Evolutionary conservation across 768 basidiomycete genomes (phyloP).

Genomic region (Agrocybe pediades): DNA sequence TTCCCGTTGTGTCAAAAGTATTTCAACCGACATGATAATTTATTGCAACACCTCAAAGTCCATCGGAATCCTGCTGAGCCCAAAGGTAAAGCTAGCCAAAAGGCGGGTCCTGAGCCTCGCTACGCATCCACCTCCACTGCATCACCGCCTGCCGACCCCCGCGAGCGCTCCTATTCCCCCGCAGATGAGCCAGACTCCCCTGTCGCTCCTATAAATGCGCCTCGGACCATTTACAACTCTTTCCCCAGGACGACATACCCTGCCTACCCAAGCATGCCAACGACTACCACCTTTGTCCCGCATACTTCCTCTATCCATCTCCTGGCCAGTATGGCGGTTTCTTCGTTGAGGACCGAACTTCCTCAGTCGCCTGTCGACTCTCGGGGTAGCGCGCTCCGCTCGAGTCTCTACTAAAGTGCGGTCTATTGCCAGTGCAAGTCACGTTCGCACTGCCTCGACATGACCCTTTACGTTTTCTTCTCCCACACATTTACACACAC

Average conservation of each 20-base stretch:
- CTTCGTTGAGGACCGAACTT: conserved; percentile 44
- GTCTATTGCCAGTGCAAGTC: not conserved
- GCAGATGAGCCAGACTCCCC: conserved; percentile 20
- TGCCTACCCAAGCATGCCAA: conserved; percentile 5
- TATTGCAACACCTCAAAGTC: conserved; percentile 76
- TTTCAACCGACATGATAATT: conserved; percentile 81
- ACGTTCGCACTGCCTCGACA: not conserved
- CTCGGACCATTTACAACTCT: conserved; percentile 29
- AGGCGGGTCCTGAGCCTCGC: not conserved
- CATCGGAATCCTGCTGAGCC: conserved; percentile 44
- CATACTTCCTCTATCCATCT: conserved; percentile 27
- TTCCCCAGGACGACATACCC: conserved; percentile 18
- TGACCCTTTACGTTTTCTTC: not conserved
- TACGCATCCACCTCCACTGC: conserved; percentile 13
- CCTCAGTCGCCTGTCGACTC: conserved; percentile 31
- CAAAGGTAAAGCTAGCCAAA: not conserved
- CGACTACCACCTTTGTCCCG: conserved; percentile 12
- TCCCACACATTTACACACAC: not conserved
- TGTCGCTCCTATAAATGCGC: conserved; percentile 10
- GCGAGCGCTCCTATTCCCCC: conserved; percentile 19
- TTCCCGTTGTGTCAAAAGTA: conserved; percentile 66
- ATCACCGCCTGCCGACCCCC: conserved; percentile 16
- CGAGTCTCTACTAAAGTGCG: conserved; percentile 8
- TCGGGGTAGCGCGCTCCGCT: conserved; percentile 13
- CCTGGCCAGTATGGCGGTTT: conserved; percentile 44